These are phyloP conservation scores for Physcomitrellopsis africana DNA, from an alignment of 225 moss, liverwort and hornwort species.

Conservation along the genomic window DNA sequence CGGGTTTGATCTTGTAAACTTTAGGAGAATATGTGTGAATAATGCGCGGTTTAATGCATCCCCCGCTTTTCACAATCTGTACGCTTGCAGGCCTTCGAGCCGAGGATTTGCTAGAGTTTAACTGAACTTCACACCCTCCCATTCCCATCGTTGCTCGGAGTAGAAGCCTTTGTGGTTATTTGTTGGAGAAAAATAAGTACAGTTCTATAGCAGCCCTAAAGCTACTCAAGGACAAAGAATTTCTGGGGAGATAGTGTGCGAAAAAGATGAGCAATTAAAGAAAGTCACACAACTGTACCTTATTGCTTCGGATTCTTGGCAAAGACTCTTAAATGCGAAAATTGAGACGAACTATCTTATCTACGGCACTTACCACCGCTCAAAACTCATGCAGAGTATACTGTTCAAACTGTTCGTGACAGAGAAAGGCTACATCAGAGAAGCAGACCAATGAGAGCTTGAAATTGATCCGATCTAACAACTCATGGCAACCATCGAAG, in stretches of 20 bases:
- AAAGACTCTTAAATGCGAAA: background rate
- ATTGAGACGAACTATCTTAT: background rate
- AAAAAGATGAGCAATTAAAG: background rate
- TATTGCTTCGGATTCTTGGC: background rate
- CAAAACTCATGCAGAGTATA: background rate
- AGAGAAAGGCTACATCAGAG: background rate
- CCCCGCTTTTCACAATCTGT: constrained; percentile 38
- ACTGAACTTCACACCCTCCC: constrained; percentile 43
- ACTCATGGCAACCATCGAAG: too few relatives aligned
- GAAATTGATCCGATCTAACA: background rate
- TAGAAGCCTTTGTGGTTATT: background rate
- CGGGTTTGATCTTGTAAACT: constrained; percentile 54
- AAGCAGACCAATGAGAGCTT: background rate
- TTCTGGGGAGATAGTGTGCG: too few relatives aligned
- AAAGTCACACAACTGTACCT: background rate
- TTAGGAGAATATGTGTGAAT: constrained; percentile 56
- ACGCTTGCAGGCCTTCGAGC: constrained; percentile 41
- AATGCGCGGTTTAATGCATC: constrained; percentile 49
- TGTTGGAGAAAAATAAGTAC: background rate
- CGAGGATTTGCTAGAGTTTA: constrained; percentile 34
- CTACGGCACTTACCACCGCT: background rate
- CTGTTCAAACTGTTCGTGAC: background rate
- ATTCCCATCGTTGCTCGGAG: constrained; percentile 33
- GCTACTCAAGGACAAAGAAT: background rate
- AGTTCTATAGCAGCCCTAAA: background rate